Conservation (phyloP, 371 early-diverging fungal genomes). For the Choanephora cucurbitarum region DNA sequence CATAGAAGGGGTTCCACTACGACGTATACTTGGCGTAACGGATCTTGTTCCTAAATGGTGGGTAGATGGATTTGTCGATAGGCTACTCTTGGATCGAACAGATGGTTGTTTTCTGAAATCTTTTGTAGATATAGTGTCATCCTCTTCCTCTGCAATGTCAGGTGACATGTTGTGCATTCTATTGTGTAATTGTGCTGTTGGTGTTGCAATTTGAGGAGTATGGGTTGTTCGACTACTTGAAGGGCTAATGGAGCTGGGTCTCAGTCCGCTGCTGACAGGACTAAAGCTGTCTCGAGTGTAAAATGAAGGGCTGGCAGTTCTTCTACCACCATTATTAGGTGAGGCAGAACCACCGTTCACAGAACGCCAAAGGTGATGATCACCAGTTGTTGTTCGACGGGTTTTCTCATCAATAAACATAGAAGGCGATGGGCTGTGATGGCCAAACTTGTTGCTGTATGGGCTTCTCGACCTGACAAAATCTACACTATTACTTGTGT, state of each 20-base stretch:
- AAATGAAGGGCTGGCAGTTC: slow-evolving; percentile 22
- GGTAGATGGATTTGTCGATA: not conserved
- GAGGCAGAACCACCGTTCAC: slow-evolving; percentile 5
- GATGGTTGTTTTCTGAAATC: slow-evolving; percentile 17
- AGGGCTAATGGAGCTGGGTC: slow-evolving; percentile 19
- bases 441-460: slow-evolving; percentile 6
- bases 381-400: not conserved
- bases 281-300: slow-evolving; percentile 17
- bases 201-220: slow-evolving; percentile 5
- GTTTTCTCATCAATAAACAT: slow-evolving; percentile 11
- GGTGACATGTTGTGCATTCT: not conserved
- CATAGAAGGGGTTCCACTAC: slow-evolving; percentile 27
- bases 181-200: not conserved
- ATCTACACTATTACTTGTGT: not conserved
- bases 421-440: slow-evolving; percentile 6
- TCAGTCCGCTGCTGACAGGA: slow-evolving; percentile 15
- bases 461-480: slow-evolving; percentile 22
- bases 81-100: slow-evolving; percentile 7
- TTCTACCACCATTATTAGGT: slow-evolving; percentile 13
- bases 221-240: slow-evolving; percentile 6
- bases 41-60: slow-evolving; percentile 10
- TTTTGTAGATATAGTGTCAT: slow-evolving; percentile 12
- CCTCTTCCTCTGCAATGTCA: slow-evolving; percentile 8
- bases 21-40: slow-evolving; percentile 20
- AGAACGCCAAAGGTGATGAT: slow-evolving; percentile 9